A percentile compares a stretch with the other conserved stretches of the same genome.
Evolutionary conservation across 169 alveolate genomes (phyloP).

Genomic region (Plasmodium blacklocki): DNA sequence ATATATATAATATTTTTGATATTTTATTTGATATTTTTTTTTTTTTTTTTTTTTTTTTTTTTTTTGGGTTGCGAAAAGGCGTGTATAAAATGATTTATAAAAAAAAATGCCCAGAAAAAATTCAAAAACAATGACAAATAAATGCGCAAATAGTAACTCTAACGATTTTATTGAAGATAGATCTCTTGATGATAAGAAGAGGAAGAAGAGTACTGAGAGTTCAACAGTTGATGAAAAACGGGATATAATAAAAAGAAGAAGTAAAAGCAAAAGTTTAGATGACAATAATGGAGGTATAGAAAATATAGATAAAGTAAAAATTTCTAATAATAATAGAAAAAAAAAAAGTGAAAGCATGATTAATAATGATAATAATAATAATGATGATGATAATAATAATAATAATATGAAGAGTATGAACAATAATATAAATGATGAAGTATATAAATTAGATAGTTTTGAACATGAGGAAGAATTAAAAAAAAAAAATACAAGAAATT

Average conservation of each 20-base stretch:
- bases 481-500: conserved; percentile 8
- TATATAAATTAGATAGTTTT: not conserved
- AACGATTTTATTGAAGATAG: conserved; percentile 6
- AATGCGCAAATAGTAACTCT: conserved; percentile 3
- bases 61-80: conserved; percentile 10
- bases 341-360: not conserved
- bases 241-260: conserved; percentile 4
- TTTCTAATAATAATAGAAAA: not conserved
- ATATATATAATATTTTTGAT: no score
- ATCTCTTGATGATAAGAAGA: not conserved
- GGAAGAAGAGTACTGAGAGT: not conserved
- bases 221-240: not conserved
- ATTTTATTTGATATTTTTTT: no score
- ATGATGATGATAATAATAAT: not conserved
- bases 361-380: not conserved
- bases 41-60: no score
- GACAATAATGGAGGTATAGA: not conserved
- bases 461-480: conserved; percentile 1
- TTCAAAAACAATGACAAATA: conserved; percentile 13
- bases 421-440: conserved; percentile 7
- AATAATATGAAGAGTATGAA: not conserved
- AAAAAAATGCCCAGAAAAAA: conserved; percentile 38
- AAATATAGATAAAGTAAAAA: not conserved
- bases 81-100: conserved; percentile 9
- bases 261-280: conserved; percentile 8